Evolutionary conservation across 192 early-diverging fungal genomes (phyloP).

Genomic region (Backusella parvicylindrica): DNA sequence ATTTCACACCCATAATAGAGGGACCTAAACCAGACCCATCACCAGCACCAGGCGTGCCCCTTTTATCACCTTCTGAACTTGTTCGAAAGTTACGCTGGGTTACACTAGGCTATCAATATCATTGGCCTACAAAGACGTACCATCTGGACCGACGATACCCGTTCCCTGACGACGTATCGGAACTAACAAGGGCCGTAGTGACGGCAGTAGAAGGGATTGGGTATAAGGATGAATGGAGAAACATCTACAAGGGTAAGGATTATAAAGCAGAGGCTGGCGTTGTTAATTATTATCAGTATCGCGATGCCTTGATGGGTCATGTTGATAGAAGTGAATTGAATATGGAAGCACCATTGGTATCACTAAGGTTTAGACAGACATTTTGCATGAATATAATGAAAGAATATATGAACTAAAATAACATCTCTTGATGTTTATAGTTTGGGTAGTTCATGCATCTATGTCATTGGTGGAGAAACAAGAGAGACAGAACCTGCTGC

Average conservation of each 20-base stretch:
- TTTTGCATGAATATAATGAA: neutral
- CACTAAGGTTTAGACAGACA: conserved; percentile 57
- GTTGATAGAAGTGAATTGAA: conserved; percentile 90
- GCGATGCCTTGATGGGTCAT: conserved; percentile 86
- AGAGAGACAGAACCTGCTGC: conserved; percentile 67
- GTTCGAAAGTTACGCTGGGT: conserved; percentile 68
- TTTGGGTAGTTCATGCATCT: conserved; percentile 78
- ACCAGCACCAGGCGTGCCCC: neutral
- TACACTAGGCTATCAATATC: conserved; percentile 76
- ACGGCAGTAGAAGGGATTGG: conserved; percentile 52
- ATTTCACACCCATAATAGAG: neutral
- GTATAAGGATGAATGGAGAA: conserved; percentile 30
- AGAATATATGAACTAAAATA: too few species aligned
- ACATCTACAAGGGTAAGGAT: conserved; percentile 50
- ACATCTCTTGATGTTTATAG: conserved; percentile 29
- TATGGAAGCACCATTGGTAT: conserved; percentile 81
- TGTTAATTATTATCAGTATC: conserved; percentile 86
- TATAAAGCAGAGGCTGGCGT: conserved; percentile 89
- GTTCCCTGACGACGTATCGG: conserved; percentile 64
- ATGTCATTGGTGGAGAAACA: conserved; percentile 73
- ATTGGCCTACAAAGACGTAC: conserved; percentile 83
- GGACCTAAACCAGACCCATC: neutral
- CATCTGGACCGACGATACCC: conserved; percentile 58
- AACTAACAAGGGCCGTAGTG: conserved; percentile 66
- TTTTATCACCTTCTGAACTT: conserved; percentile 38